Conservation (phyloP, 768 basidiomycete species). For the Agrocybe pediades region DNA sequence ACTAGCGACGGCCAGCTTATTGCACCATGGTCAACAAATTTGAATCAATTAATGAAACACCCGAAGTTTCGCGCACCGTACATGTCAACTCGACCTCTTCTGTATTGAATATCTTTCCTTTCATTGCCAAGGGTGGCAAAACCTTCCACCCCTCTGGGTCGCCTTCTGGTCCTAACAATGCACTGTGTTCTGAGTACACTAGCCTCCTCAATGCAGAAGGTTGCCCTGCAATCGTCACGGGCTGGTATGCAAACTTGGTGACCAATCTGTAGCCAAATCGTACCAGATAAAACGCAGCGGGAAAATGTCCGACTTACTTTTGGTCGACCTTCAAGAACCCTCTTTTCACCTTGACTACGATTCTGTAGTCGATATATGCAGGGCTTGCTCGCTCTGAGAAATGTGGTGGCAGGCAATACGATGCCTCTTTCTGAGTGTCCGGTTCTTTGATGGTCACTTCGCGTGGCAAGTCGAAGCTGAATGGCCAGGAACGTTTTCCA, state of each 20-base stretch:
- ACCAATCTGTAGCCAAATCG: conserved; percentile 22
- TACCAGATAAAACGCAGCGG: neutral
- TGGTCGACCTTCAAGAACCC: conserved; percentile 50
- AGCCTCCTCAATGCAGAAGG: conserved; percentile 36
- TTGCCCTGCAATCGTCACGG: conserved; percentile 30
- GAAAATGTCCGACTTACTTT: conserved; percentile 33
- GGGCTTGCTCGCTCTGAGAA: conserved; percentile 59
- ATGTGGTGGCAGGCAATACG: conserved; percentile 48
- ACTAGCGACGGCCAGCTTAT: conserved; percentile 47
- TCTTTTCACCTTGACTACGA: conserved; percentile 51
- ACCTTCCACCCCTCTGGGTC: conserved; percentile 43
- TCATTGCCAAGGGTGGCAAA: conserved; percentile 24
- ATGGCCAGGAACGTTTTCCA: conserved; percentile 51
- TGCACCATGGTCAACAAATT: neutral
- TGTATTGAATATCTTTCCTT: conserved; percentile 34
- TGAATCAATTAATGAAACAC: neutral
- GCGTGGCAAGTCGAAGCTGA: conserved; percentile 45
- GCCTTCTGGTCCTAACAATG: conserved; percentile 33
- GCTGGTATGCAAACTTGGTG: conserved; percentile 33
- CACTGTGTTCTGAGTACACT: conserved; percentile 33
- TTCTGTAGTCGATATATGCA: conserved; percentile 57
- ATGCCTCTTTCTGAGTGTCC: conserved; percentile 28
- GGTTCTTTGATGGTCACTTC: conserved; percentile 38
- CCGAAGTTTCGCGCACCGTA: conserved; percentile 23
- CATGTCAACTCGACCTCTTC: conserved; percentile 34